Base-by-base conservation (phyloP, 202 grass and related monocot species). In the Panicum hallii region DNA sequence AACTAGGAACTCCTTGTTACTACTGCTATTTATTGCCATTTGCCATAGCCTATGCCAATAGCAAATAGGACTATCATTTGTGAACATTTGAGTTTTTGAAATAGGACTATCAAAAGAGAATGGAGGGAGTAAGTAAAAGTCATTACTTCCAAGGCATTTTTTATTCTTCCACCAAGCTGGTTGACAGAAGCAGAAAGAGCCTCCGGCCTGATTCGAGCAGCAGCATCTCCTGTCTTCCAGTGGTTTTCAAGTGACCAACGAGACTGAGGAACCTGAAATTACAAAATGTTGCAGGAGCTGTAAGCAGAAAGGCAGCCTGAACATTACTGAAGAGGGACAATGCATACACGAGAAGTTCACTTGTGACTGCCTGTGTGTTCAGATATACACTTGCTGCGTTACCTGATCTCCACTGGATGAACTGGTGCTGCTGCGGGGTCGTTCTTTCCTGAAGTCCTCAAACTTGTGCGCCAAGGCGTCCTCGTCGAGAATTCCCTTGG, bases 151-250 rank as follows among this genome's bases (percentile, higher is more conserved):
- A 94, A 84, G 11, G 84, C 89, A 76, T 87, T 87, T 89, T 52
- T 89, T 36, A 94, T 89, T 77, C 63, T 89, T 53, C 89, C 92
- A 83, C 89, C 40, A 87, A 94, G 64, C 38, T 94, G 73, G 68
- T 91, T 91, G 52, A 94, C 83, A 48, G 89, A 94, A 72, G 89
- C 85, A 83, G 89, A 85, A 89, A 94, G 85, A 49, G 77, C 81
- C 82, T 94, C 92, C 0, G 89, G 78, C 49, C 84, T 83, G 47
- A 79, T 88, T 40, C 69, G 75, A 20, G 90, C 62, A 2, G 83
- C 74, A 47, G 50, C 83, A 7, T 72, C 87, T 85, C 84, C 82
- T 5, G 79, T 26, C 16, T 83, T 91, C 67, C 52, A 64, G 28
- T 90, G 72, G 64, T 75, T 86, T 19, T 94, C 93, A 30, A 79